phyloP scores from a whole-genome alignment of 2,329 filamentous ascomycete genomes.

The Pseudogymnoascus sp. region DNA sequence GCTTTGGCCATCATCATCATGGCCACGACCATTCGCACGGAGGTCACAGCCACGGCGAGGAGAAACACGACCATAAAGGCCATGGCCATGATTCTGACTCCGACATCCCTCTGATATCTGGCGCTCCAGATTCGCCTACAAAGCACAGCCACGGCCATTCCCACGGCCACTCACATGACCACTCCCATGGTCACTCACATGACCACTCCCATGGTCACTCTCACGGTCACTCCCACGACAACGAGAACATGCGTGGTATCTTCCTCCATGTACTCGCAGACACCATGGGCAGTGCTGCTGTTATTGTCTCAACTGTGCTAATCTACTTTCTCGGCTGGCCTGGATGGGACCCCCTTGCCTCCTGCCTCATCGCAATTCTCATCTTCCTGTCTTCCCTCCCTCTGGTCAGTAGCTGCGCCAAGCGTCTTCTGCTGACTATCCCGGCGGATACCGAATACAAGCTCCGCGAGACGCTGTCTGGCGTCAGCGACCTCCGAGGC shows the following conservation, averaged over 20 bases:
- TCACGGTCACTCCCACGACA: slow-evolving; percentile 58
- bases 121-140: not conserved
- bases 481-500: slow-evolving; percentile 72
- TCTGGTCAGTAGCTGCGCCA: slow-evolving; percentile 76
- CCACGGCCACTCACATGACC: slow-evolving; percentile 31
- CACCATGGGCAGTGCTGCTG: slow-evolving; percentile 86
- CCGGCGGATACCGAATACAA: slow-evolving; percentile 81
- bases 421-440: slow-evolving; percentile 73
- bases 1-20: slow-evolving; percentile 39
- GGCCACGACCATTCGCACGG: slow-evolving; percentile 36
- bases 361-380: slow-evolving; percentile 83
- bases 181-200: slow-evolving; percentile 24
- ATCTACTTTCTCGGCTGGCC: slow-evolving; percentile 86
- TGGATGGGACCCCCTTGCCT: slow-evolving; percentile 90
- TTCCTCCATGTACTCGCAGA: slow-evolving; percentile 94
- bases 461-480: slow-evolving; percentile 76
- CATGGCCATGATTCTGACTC: not conserved
- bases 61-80: slow-evolving; percentile 29
- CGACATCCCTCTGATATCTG: slow-evolving; percentile 8
- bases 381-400: slow-evolving; percentile 91
- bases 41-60: slow-evolving; percentile 23
- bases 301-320: slow-evolving; percentile 83
- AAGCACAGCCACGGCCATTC: slow-evolving; percentile 20
- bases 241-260: slow-evolving; percentile 98
- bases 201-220: slow-evolving; percentile 21